A percentile compares a stretch with the other conserved stretches of the same genome.
Evolutionary conservation across 257 asterid species (phyloP).

Genomic region (Gynochthodes officinalis): DNA sequence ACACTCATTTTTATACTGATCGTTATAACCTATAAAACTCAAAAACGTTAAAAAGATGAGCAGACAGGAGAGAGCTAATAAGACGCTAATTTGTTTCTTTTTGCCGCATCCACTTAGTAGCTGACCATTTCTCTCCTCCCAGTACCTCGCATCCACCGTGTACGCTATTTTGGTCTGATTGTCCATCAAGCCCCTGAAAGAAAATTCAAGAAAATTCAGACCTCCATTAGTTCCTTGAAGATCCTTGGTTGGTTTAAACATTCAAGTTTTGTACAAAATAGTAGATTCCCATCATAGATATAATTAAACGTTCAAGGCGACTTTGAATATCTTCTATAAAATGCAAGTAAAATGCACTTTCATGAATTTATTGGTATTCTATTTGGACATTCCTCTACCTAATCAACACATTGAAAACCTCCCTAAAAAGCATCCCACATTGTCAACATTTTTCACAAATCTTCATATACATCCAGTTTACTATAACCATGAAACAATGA

Average conservation of each 20-base stretch:
- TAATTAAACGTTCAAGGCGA: background rate
- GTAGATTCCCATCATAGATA: background rate
- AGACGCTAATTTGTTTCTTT: slow-evolving; percentile 25
- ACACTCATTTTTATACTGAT: background rate
- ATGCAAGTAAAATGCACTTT: background rate
- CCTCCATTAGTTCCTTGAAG: background rate
- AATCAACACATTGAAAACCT: background rate
- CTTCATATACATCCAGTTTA: background rate
- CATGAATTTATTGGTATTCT: background rate
- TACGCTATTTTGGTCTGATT: slow-evolving; percentile 62
- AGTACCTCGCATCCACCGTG: slow-evolving; percentile 88
- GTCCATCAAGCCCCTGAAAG: slow-evolving; percentile 74
- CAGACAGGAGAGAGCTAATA: background rate
- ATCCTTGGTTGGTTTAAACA: background rate
- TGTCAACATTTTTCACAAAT: background rate
- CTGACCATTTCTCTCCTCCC: slow-evolving; percentile 90
- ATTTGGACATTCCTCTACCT: background rate
- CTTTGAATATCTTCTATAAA: background rate
- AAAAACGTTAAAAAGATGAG: background rate
- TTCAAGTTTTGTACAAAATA: background rate
- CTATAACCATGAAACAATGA: background rate
- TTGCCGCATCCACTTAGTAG: slow-evolving; percentile 95
- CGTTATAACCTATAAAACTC: background rate
- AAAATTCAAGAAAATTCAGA: background rate
- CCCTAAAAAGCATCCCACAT: background rate